Base-by-base conservation (phyloP, 805 yeast species). In the Starmerella stellata region DNA sequence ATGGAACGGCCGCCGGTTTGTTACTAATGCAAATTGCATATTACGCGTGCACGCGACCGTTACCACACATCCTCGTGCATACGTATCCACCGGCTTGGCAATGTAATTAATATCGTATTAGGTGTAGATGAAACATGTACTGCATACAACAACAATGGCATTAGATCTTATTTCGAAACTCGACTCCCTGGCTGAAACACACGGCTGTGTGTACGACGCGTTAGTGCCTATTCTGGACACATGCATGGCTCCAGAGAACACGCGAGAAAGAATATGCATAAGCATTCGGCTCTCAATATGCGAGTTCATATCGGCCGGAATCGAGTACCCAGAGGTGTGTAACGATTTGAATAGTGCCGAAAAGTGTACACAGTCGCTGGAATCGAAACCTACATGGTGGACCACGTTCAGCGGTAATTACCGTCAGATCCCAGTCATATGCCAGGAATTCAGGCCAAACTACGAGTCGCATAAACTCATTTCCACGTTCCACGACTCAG, bases 341-440 rank as follows among this genome's bases (percentile, higher is more conserved):
- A 13, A 13, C 11, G 39, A 39, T 19, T 23, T n/a, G 1, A 2
- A 17, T 5, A 25, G 20, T 11, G 21, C 45, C 3, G 13, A 20
- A 0, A 19, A 15, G 2, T 57, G 61, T 39, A 46, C 58, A 1
- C 27, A 21, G 3, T 40, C 34, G 27, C 41, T 57, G 34, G 59
- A 50, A 34, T 23, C 53, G 2, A 39, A 43, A 17, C 45, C 58
- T 0, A 78, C 75, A 46, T 71, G 75, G 66, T 77, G 87, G 87
- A 75, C 83, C 0, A 72, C 76, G 0, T 76, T 68, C 50, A 74
- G 74, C 44, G 81, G 81, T 0, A 69, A 75, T 48, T 75, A 69
- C 52, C 63, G 73, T 34, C 64, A 68, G 24, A 57, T 75, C 3
- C 60, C 69, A 2, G 60, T 63, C 2, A 57, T 74, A 0, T 77